These are phyloP conservation scores for Syncephalis fuscata DNA, from an alignment of 371 early-diverging fungal species.

Conservation along the genomic window DNA sequence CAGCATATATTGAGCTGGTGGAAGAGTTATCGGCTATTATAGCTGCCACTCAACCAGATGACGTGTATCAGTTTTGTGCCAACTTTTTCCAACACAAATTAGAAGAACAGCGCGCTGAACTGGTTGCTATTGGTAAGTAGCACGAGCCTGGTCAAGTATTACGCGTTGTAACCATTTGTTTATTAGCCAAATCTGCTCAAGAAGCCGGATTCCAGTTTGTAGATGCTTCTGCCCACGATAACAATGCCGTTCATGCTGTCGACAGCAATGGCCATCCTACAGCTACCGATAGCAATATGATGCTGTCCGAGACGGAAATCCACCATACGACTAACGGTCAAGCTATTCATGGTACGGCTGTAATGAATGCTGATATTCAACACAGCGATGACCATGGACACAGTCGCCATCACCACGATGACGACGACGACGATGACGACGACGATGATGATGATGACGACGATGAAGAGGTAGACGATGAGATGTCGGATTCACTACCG, in stretches of 20 bases:
- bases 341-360: conserved; percentile 1
- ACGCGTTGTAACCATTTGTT: neutral
- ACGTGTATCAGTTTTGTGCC: conserved; percentile 83
- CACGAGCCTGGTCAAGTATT: neutral
- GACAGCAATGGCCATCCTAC: neutral
- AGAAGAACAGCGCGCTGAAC: conserved; percentile 40
- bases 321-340: conserved; percentile 1
- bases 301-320: neutral
- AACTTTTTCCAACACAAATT: conserved; percentile 68
- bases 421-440: conserved; percentile 9
- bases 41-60: conserved; percentile 33
- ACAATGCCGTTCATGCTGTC: neutral
- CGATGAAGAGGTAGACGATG: conserved; percentile 32
- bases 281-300: neutral
- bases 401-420: conserved; percentile 2
- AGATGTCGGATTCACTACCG: conserved; percentile 13
- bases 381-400: neutral
- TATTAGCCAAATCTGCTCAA: neutral
- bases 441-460: conserved; percentile 32
- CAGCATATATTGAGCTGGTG: too few species aligned
- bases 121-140: conserved; percentile 21
- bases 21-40: too few species aligned
- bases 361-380: neutral
- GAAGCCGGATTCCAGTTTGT: neutral
- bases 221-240: neutral